Evolutionary conservation across 495 filamentous ascomycete species (phyloP).

Genomic region (Acidomyces sp.): DNA sequence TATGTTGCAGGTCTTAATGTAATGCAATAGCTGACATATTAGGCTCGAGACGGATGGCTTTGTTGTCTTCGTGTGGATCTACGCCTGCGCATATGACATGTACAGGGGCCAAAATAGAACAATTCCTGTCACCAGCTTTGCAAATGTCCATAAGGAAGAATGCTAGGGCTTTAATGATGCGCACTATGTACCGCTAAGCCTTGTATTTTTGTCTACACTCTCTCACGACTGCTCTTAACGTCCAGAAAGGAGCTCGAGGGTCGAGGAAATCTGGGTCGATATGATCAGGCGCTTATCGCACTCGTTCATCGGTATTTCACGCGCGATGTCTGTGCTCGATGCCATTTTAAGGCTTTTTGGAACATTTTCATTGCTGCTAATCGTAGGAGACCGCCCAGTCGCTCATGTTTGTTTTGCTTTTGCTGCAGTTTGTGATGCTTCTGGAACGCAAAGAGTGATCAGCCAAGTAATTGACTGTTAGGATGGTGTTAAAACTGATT

Average conservation of each 20-base stretch:
- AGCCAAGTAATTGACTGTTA: background rate
- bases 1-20: background rate
- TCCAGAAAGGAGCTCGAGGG: too few relatives aligned
- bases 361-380: background rate
- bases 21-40: background rate
- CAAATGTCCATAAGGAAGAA: background rate
- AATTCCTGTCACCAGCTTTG: too few relatives aligned
- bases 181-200: background rate
- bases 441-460: constrained; percentile 3
- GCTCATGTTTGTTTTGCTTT: constrained; percentile 21
- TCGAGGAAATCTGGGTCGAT: too few relatives aligned
- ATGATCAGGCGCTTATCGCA: too few relatives aligned
- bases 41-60: background rate
- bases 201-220: background rate
- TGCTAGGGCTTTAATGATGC: background rate
- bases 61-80: background rate
- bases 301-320: background rate
- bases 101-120: constrained; percentile 1
- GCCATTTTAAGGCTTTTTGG: background rate
- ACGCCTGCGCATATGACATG: background rate
- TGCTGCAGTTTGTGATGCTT: constrained; percentile 20
- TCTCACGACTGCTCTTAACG: background rate
- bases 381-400: background rate
- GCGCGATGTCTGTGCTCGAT: background rate
- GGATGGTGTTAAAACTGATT: background rate